Percentiles rank a stretch among this genome's conserved stretches.
Evolutionary conservation across 2,329 filamentous ascomycete species (phyloP).

Genomic region (Lachnellula cervina): DNA sequence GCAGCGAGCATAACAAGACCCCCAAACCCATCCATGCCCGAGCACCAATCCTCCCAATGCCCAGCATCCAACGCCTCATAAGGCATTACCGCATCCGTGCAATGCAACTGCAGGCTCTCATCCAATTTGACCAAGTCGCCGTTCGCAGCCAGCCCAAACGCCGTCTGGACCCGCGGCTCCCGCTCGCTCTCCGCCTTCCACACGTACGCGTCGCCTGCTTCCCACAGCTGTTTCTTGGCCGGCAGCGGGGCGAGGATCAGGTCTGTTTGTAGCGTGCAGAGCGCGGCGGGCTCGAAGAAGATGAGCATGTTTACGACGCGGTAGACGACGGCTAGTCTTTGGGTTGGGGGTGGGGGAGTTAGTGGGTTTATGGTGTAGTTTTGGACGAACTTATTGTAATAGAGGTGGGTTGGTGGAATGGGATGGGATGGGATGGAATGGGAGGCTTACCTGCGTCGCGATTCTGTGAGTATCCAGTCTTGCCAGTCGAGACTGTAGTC

Average conservation of each 20-base stretch:
- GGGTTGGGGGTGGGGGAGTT: background rate
- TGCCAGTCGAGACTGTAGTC: constrained; percentile 32
- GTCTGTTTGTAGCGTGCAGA: constrained; percentile 34
- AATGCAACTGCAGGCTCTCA: constrained; percentile 20
- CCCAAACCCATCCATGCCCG: constrained; percentile 42
- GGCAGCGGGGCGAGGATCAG: constrained; percentile 41
- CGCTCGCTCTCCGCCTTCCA: constrained; percentile 34
- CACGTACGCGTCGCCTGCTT: constrained; percentile 33
- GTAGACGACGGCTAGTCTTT: constrained; percentile 37
- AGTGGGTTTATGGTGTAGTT: constrained; percentile 5
- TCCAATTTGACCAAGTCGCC: constrained; percentile 33
- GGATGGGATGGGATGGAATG: background rate
- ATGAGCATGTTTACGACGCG: constrained; percentile 39
- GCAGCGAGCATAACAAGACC: constrained; percentile 42
- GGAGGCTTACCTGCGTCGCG: constrained; percentile 31
- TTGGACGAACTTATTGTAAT: background rate
- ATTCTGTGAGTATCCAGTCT: constrained; percentile 40
- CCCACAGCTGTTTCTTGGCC: constrained; percentile 40
- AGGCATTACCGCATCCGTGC: constrained; percentile 21
- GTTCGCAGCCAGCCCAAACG: constrained; percentile 30
- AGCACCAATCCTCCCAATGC: constrained; percentile 42
- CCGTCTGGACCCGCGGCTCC: constrained; percentile 18
- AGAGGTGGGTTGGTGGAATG: background rate
- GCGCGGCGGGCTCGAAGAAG: constrained; percentile 37
- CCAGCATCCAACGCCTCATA: constrained; percentile 15